Evolutionary conservation across 768 basidiomycete species (phyloP).

Genomic region (Lentinula lateritia): DNA sequence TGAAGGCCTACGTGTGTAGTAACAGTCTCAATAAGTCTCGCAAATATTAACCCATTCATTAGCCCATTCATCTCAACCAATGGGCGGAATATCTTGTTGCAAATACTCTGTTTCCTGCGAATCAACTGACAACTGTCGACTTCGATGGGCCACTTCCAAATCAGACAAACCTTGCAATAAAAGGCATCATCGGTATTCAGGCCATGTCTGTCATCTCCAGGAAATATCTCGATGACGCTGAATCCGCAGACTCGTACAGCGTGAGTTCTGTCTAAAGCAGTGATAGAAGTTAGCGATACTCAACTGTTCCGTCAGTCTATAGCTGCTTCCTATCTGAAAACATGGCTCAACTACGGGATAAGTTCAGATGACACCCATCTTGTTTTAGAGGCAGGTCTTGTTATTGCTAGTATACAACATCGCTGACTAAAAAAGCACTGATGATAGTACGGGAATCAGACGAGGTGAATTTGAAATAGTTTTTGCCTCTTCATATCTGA

Average conservation of each 20-base stretch:
- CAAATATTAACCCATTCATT: background rate
- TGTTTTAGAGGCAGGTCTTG: background rate
- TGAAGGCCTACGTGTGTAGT: conserved; percentile 26
- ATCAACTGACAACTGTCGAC: conserved; percentile 30
- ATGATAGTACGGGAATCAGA: background rate
- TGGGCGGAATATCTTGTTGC: conserved; percentile 48
- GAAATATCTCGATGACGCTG: conserved; percentile 20
- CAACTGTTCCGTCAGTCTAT: conserved; percentile 24
- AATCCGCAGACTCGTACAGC: conserved; percentile 21
- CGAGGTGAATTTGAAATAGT: background rate
- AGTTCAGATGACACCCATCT: conserved; percentile 1
- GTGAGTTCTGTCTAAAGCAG: conserved; percentile 5
- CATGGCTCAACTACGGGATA: conserved; percentile 1
- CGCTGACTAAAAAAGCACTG: background rate
- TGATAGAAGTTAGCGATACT: background rate
- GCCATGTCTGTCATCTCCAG: conserved; percentile 48
- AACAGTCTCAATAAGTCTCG: conserved; percentile 9
- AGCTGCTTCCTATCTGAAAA: conserved; percentile 27
- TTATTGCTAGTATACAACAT: too few species aligned
- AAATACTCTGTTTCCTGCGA: conserved; percentile 29
- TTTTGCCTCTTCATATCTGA: too few species aligned
- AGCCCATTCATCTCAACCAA: conserved; percentile 27
- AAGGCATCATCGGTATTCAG: conserved; percentile 50
- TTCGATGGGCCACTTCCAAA: conserved; percentile 27
- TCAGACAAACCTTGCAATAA: conserved; percentile 54